Evolutionary conservation across 805 yeast species (phyloP), one percentile per base, ranked within the genome.

Genomic region (Clavispora fructus): DNA sequence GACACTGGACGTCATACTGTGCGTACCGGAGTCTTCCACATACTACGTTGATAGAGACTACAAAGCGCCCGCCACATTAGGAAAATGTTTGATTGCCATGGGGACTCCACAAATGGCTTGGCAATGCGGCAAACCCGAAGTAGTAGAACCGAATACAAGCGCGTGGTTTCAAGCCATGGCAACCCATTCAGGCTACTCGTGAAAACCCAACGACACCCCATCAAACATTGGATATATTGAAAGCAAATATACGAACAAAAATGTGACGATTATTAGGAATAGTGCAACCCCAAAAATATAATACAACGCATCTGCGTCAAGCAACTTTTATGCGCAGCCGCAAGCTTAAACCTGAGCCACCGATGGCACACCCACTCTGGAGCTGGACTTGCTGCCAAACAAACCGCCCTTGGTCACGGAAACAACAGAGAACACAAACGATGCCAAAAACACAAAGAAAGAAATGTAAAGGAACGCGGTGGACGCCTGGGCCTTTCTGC

Each of bases 401-500:
- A 69, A 64, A 60, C 78, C 71, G 65, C 88, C 83, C 64, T 57
- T 65, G 53, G 75, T 67, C 55, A 79, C 71, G 54, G 79, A 75
- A 53, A 87, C 83, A 53, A 77, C 65, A 60, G 80, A 65, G 67
- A 86, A 66, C 44, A 80, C 74, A 50, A 77, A 66, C 39, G 90
- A 79, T 59, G 77, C 85, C 54, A 88, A 67, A 67, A 88, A 85
- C 65, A 83, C 69, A 63, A 82, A 80, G 77, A 85, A 82, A 47
- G 94, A 78, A 69, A 94, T 83, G 85, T 81, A 94, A 62, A 86
- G 77, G 82, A 87, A 87, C 43, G 91, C 90, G 58, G 75, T 77
- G 16, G 85, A 67, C 52, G 89, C 89, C 78, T 94, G 98, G 46
- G 95, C 90, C 74, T 88, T 84, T 78, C 97, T 87, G 76, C 99